These are phyloP conservation scores for Alternaria gansuensis DNA, from an alignment of 2,329 filamentous ascomycete genomes.

Conservation along the genomic window DNA sequence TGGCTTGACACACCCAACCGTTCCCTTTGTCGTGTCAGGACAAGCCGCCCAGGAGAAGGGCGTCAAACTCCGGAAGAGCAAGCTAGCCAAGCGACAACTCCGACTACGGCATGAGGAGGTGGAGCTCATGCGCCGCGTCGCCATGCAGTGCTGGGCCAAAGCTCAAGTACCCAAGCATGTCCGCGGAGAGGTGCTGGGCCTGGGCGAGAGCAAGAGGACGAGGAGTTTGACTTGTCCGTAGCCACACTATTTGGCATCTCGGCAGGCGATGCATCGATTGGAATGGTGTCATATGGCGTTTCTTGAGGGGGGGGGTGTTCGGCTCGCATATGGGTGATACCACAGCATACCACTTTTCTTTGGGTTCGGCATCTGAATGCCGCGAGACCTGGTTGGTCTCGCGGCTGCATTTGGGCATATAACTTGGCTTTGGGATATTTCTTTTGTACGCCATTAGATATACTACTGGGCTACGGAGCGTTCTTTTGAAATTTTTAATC, in stretches of 20 bases:
- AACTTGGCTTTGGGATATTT: constrained; percentile 5
- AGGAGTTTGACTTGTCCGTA: constrained; percentile 48
- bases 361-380: background rate
- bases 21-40: constrained; percentile 18
- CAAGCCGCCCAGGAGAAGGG: constrained; percentile 35
- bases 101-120: constrained; percentile 56
- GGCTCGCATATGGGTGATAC: constrained; percentile 26
- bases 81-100: constrained; percentile 58
- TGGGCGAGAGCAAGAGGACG: constrained; percentile 29
- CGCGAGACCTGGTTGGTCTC: constrained; percentile 1
- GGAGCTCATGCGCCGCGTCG: constrained; percentile 54
- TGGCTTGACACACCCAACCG: constrained; percentile 31
- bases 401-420: constrained; percentile 7
- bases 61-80: constrained; percentile 49
- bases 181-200: constrained; percentile 32
- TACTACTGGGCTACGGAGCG: constrained; percentile 1
- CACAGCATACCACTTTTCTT: constrained; percentile 20
- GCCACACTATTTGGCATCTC: background rate
- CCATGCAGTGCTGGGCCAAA: constrained; percentile 56
- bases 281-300: constrained; percentile 6
- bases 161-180: constrained; percentile 42
- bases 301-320: constrained; percentile 4
- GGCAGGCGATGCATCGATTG: background rate
- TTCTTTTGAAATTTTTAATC: constrained; percentile 5
- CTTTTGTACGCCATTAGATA: constrained; percentile 18